phyloP scores from a whole-genome alignment of 805 yeast genomes.

The Suhomyces prunicola region DNA sequence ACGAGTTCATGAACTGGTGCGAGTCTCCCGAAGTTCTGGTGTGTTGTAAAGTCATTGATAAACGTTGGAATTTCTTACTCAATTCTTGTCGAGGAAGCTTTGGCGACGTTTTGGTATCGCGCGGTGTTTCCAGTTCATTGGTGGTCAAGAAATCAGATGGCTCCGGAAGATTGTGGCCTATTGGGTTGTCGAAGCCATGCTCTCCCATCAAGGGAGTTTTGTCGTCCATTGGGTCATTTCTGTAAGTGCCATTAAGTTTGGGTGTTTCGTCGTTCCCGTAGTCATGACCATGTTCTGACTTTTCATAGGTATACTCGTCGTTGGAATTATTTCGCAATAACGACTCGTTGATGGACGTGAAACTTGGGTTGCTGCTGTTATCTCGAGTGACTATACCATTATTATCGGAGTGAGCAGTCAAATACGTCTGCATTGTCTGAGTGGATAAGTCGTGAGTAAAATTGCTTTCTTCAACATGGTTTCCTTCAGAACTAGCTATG shows the following conservation, averaged over 20 bases:
- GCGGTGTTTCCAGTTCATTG: not conserved
- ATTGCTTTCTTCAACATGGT: not conserved
- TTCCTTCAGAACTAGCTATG: not conserved
- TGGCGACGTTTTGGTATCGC: slow-evolving; percentile 3
- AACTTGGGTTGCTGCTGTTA: slow-evolving; percentile 22
- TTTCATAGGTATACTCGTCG: slow-evolving; percentile 3
- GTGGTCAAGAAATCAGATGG: not conserved
- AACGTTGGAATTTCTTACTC: slow-evolving; percentile 33
- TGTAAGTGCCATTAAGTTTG: slow-evolving; percentile 13
- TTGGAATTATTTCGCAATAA: slow-evolving; percentile 19
- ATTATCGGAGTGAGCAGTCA: slow-evolving; percentile 20
- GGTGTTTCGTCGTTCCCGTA: slow-evolving; percentile 31
- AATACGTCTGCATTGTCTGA: slow-evolving; percentile 25
- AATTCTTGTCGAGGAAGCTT: slow-evolving; percentile 33
- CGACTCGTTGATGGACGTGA: slow-evolving; percentile 33
- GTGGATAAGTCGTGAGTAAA: slow-evolving; percentile 12
- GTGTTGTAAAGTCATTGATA: slow-evolving; percentile 35
- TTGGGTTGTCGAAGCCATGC: slow-evolving; percentile 7
- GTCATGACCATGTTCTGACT: slow-evolving; percentile 8
- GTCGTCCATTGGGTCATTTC: slow-evolving; percentile 21
- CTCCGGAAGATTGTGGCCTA: slow-evolving; percentile 6
- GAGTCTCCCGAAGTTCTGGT: slow-evolving; percentile 39
- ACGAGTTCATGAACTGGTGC: slow-evolving; percentile 33
- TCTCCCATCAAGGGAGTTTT: slow-evolving; percentile 25
- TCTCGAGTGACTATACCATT: slow-evolving; percentile 2